Evolutionary conservation across 345 rosid species (phyloP).

Genomic region (Citrus trifoliata): DNA sequence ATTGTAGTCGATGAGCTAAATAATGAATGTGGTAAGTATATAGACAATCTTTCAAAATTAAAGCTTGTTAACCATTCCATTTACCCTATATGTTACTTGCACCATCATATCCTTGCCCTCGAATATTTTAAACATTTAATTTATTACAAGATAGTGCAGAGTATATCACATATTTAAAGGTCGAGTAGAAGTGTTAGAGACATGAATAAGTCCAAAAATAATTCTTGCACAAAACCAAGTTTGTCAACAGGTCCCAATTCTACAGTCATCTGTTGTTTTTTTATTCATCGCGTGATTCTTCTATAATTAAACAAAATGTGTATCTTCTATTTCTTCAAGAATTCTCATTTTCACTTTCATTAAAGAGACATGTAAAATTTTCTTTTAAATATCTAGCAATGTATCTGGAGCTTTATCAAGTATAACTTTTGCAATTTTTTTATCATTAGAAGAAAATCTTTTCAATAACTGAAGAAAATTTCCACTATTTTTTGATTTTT

Average conservation of each 20-base stretch:
- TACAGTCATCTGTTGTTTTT: neutral
- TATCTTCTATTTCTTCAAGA: neutral
- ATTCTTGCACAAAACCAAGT: neutral
- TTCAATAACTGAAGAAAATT: no score
- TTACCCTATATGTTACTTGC: slow-evolving; percentile 8
- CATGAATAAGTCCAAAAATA: neutral
- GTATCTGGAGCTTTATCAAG: no score
- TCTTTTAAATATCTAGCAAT: no score
- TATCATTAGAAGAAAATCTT: no score
- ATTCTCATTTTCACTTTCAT: no score
- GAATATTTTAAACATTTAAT: slow-evolving; percentile 4
- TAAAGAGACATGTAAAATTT: no score
- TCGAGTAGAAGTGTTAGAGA: neutral
- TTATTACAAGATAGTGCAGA: neutral
- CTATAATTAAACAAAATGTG: neutral
- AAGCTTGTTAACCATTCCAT: neutral
- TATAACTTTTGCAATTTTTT: no score
- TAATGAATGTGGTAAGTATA: slow-evolving; percentile 7
- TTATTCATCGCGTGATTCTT: neutral
- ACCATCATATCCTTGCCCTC: slow-evolving; percentile 7
- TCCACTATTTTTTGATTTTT: no score
- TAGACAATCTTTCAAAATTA: neutral
- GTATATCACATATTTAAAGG: neutral
- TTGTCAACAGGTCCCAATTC: no score
- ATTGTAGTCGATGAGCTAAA: slow-evolving; percentile 6